Evolutionary conservation across 805 yeast species (phyloP), one percentile per base, ranked within the genome.

Genomic region (Helenozyma rhizophorensis): DNA sequence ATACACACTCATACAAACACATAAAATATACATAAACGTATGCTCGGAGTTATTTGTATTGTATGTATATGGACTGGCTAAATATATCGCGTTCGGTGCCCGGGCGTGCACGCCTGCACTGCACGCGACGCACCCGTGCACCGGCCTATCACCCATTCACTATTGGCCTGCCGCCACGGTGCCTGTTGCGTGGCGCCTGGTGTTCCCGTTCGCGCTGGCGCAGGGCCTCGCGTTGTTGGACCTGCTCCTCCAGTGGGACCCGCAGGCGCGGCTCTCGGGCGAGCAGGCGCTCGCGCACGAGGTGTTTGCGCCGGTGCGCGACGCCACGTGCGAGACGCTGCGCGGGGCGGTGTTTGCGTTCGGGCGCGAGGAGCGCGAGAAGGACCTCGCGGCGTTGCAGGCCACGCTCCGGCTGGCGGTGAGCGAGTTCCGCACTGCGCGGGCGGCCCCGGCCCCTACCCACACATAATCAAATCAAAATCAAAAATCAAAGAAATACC

Each of bases 201-300:
- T 83, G 2, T 83, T 76, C 46, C 89, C 94, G 2, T 76, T 66
- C 51, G 86, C 88, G 1, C 65, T 73, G 9, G 40, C 34, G 1
- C 54, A 53, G 1, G 83, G 83, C 2, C 58, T 65, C 8, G 69
- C 75, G 26, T 59, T 89, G 30, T 49, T 88, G 19, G 66, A 65
- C 2, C 54, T 50, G 9, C 58, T 88, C 27, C 47, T 89, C 9
- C 63, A 70, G 31, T 89, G 95, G 88, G 80, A 76, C 36, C 71
- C 80, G 0, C 56, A 51, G 2, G 45, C 53, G 14, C 65, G 97
- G 32, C 62, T 65, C 16, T 67, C 67, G 0, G 83, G 83, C 1
- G 69, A 66, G 3, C 63, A 73, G 40, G 75, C 83, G 1, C 51
- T 89, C 9, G 58, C 60, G 4, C 87, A 83, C 48, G 62, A 65